Evolutionary conservation across 352 stramenopile species (phyloP).

Genomic region (Phytophthora hybrid): DNA sequence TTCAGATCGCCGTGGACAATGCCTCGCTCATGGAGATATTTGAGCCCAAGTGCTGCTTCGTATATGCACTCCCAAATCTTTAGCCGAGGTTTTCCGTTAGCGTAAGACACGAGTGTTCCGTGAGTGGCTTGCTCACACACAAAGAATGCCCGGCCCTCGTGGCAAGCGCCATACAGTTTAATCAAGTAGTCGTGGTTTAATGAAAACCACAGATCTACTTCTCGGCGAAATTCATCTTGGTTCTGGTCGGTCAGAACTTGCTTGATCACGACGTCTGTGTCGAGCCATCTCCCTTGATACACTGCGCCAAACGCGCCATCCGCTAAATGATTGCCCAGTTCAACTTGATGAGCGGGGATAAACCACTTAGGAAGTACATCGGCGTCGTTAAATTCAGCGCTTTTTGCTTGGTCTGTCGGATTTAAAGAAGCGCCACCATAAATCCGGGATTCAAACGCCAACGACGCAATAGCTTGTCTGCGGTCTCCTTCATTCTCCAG

Average conservation of each 20-base stretch:
- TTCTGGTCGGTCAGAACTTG: neutral
- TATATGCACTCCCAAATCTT: slow-evolving; percentile 7
- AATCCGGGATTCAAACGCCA: slow-evolving; percentile 7
- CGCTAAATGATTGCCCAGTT: slow-evolving; percentile 7
- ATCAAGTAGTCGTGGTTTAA: slow-evolving; percentile 34
- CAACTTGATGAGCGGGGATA: slow-evolving; percentile 18
- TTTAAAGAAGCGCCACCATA: neutral
- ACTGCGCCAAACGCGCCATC: slow-evolving; percentile 10
- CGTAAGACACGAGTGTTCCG: neutral
- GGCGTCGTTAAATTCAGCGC: neutral
- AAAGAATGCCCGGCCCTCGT: slow-evolving; percentile 8
- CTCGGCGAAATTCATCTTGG: slow-evolving; percentile 3
- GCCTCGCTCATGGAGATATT: slow-evolving; percentile 1
- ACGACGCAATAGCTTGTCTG: neutral
- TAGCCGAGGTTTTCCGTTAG: neutral
- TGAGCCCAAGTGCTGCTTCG: neutral
- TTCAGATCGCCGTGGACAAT: slow-evolving; percentile 16
- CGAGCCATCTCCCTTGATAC: slow-evolving; percentile 16
- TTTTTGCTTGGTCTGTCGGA: neutral
- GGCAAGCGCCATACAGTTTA: slow-evolving; percentile 11
- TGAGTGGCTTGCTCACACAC: slow-evolving; percentile 2
- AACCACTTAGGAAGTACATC: slow-evolving; percentile 13
- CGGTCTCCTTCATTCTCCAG: neutral
- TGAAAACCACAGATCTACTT: slow-evolving; percentile 34
- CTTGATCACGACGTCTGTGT: slow-evolving; percentile 17